phyloP scores from a whole-genome alignment of 768 basidiomycete genomes.

The Floccularia luteovirens region DNA sequence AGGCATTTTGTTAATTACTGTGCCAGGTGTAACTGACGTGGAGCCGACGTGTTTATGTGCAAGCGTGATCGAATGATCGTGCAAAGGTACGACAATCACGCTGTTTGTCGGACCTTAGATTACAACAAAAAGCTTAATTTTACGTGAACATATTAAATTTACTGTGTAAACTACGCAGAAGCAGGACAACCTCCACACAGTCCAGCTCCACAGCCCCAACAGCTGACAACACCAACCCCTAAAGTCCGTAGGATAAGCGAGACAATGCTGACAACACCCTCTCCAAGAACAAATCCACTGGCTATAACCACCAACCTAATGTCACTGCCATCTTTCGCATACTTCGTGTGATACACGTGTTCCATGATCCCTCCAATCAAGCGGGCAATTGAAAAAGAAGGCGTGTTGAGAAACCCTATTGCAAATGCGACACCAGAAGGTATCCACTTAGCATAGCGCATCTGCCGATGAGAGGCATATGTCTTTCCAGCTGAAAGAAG shows the following conservation, averaged over 20 bases:
- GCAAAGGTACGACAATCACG: too few species aligned
- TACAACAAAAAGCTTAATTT: too few species aligned
- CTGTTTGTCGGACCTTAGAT: too few species aligned
- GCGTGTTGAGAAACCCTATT: conserved; percentile 93
- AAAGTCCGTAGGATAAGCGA: conserved; percentile 66
- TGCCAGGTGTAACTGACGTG: conserved; percentile 1
- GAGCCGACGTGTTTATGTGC: not conserved
- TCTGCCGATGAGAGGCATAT: conserved; percentile 37
- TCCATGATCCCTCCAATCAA: conserved; percentile 84
- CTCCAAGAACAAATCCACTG: conserved; percentile 93
- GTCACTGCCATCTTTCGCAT: conserved; percentile 45
- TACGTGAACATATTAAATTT: conserved; percentile 1
- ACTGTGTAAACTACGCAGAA: conserved; percentile 5
- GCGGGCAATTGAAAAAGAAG: conserved; percentile 88
- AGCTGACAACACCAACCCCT: conserved; percentile 72
- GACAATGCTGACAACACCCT: conserved; percentile 84
- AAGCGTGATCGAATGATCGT: too few species aligned
- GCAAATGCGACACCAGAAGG: conserved; percentile 94
- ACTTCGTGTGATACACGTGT: conserved; percentile 51
- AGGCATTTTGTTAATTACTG: not conserved
- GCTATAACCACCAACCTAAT: conserved; percentile 83
- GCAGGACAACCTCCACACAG: conserved; percentile 63
- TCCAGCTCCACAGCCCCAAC: conserved; percentile 80
- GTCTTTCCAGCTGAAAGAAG: conserved; percentile 61
- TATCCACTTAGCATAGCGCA: conserved; percentile 65